Evolutionary conservation across 805 yeast genomes (phyloP).

Genomic region (Tetrapisispora taiwanensis): DNA sequence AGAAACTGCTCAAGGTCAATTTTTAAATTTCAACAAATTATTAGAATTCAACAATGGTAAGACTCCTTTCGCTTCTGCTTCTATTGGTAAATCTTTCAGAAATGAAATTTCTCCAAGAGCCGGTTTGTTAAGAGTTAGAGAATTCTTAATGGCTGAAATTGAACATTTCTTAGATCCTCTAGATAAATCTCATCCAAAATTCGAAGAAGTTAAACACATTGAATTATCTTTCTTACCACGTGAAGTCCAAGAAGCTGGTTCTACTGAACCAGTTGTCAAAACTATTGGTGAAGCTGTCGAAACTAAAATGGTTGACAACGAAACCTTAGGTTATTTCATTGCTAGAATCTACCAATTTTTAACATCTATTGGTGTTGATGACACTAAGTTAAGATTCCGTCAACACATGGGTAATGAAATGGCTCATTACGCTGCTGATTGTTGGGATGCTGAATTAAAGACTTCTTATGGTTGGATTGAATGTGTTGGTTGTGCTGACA

Average conservation of each 20-base stretch:
- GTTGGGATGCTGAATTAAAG: conserved; percentile 98
- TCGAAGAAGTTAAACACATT: conserved; percentile 63
- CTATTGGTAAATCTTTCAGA: conserved; percentile 97
- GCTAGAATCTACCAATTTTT: conserved; percentile 87
- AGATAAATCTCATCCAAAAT: conserved; percentile 73
- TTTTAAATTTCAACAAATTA: conserved; percentile 86
- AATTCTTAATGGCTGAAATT: conserved; percentile 97
- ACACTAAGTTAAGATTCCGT: conserved; percentile 80
- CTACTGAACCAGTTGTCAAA: conserved; percentile 51
- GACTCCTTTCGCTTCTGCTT: conserved; percentile 99
- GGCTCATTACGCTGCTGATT: conserved; percentile 99
- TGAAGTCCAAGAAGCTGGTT: conserved; percentile 79
- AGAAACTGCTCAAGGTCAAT: conserved; percentile 99
- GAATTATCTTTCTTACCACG: conserved; percentile 74
- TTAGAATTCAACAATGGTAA: conserved; percentile 89
- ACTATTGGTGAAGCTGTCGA: conserved; percentile 87
- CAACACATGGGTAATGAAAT: conserved; percentile 98
- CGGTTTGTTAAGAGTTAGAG: conserved; percentile 95
- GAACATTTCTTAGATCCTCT: conserved; percentile 96
- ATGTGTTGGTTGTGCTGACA: conserved; percentile 99
- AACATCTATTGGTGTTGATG: conserved; percentile 82
- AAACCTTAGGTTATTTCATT: conserved; percentile 93
- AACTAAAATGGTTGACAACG: conserved; percentile 84
- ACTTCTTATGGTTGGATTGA: conserved; percentile 99
- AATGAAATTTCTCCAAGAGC: conserved; percentile 98